Percentiles rank a stretch among this genome's conserved stretches.
Conservation (phyloP, 345 rosid genomes). For the Euphorbia tirucalli region DNA sequence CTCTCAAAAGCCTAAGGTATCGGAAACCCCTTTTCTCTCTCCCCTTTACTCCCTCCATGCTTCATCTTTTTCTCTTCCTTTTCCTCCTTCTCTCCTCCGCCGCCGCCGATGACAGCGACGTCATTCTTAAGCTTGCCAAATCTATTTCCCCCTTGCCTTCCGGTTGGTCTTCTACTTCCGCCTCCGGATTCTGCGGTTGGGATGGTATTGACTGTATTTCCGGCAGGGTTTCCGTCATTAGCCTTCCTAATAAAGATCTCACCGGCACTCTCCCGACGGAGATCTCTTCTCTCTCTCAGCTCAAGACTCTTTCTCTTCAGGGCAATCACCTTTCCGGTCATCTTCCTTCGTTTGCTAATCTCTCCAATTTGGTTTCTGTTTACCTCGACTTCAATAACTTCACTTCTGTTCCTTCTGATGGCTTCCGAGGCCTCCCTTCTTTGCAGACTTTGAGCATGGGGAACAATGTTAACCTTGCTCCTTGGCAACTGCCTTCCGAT, state of each 20-base stretch:
- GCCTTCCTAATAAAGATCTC: constrained; percentile 38
- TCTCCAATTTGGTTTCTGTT: constrained; percentile 41
- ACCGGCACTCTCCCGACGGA: constrained; percentile 50
- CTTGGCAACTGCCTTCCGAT: constrained; percentile 69
- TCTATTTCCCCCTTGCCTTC: constrained; percentile 45
- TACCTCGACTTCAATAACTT: constrained; percentile 54
- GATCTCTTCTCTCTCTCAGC: constrained; percentile 55
- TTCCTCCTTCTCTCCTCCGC: constrained; percentile 22
- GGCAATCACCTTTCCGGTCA: constrained; percentile 53
- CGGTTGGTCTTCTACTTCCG: constrained; percentile 55
- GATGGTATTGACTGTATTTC: constrained; percentile 46
- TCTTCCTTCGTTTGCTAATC: constrained; percentile 59
- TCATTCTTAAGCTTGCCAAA: constrained; percentile 44
- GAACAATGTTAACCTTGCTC: constrained; percentile 26
- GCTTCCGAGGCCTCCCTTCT: constrained; percentile 57
- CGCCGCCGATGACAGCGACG: constrained; percentile 52
- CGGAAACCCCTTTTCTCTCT: not conserved
- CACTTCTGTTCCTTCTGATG: constrained; percentile 49
- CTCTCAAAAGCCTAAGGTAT: not conserved
- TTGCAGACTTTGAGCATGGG: constrained; percentile 51
- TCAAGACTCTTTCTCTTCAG: constrained; percentile 46
- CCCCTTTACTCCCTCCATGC: too few species aligned
- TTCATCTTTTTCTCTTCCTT: constrained; percentile 1
- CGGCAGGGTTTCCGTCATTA: constrained; percentile 44
- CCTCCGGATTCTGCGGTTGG: constrained; percentile 55